These are phyloP conservation scores for Centella asiatica DNA, from an alignment of 129 eudicot species.

Conservation along the genomic window DNA sequence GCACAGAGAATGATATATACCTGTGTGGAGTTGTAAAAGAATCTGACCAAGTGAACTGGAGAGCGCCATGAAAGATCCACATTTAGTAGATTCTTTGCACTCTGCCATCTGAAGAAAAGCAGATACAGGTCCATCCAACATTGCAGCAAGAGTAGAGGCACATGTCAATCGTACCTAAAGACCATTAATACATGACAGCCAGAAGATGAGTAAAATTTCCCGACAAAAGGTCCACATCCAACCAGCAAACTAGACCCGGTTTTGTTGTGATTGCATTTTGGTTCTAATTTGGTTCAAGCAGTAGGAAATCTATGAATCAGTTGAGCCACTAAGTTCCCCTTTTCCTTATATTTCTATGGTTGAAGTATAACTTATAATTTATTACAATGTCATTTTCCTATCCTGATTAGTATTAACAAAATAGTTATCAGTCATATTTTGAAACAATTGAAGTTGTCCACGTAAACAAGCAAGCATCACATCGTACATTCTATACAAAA, in stretches of 20 bases:
- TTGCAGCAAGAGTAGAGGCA: slow-evolving; percentile 63
- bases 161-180: slow-evolving; percentile 72
- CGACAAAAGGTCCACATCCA: slow-evolving; percentile 1
- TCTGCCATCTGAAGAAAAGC: slow-evolving; percentile 92
- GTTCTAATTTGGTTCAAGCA: too few relatives aligned
- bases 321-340: too few relatives aligned
- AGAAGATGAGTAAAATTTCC: not conserved
- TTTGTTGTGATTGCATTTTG: too few relatives aligned
- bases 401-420: too few relatives aligned
- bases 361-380: too few relatives aligned
- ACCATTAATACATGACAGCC: slow-evolving; percentile 3
- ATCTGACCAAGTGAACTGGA: slow-evolving; percentile 95
- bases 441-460: too few relatives aligned
- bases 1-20: slow-evolving; percentile 23
- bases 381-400: too few relatives aligned
- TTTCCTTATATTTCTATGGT: too few relatives aligned
- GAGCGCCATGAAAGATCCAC: slow-evolving; percentile 77
- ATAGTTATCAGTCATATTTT: too few relatives aligned
- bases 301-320: too few relatives aligned
- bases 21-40: slow-evolving; percentile 89
- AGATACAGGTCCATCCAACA: slow-evolving; percentile 87
- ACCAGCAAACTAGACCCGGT: slow-evolving; percentile 1
- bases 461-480: too few relatives aligned
- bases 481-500: too few relatives aligned
- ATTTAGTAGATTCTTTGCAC: slow-evolving; percentile 56